phyloP scores from a whole-genome alignment of 1,284 basidiomycete species.

The Phellopilus nigrolimitatus region DNA sequence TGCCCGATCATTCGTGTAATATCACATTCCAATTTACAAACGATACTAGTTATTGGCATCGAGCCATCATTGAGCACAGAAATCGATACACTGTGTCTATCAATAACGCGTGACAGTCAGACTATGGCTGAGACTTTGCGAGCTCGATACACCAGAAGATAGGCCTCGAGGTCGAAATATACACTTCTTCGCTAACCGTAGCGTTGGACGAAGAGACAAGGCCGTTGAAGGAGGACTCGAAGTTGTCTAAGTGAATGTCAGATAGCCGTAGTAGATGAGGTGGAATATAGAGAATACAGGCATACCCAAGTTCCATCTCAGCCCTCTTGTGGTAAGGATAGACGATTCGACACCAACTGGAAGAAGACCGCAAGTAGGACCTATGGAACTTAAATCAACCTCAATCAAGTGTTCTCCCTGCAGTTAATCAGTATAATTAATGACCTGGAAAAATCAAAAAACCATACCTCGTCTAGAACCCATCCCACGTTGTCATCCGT shows the following conservation, averaged over 20 bases:
- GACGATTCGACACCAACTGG: constrained; percentile 82
- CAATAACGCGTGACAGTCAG: too few species aligned
- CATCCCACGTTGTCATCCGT: constrained; percentile 88
- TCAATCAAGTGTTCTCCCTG: constrained; percentile 79
- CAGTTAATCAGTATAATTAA: not conserved
- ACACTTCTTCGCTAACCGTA: constrained; percentile 65
- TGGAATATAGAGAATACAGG: constrained; percentile 17
- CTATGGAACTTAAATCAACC: constrained; percentile 70
- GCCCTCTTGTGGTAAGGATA: constrained; percentile 73
- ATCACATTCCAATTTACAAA: not conserved
- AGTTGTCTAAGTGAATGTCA: constrained; percentile 39
- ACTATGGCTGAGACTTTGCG: too few species aligned
- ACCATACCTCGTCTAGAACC: constrained; percentile 73
- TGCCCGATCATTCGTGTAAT: not conserved
- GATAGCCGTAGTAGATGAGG: not conserved
- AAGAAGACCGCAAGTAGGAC: constrained; percentile 88
- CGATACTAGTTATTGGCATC: too few species aligned
- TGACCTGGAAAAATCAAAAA: not conserved
- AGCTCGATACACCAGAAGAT: constrained; percentile 86
- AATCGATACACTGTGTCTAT: too few species aligned
- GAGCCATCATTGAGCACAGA: too few species aligned
- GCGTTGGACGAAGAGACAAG: constrained; percentile 92
- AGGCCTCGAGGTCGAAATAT: constrained; percentile 73
- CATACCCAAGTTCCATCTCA: constrained; percentile 88
- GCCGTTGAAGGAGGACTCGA: constrained; percentile 73